phyloP scores from a whole-genome alignment of 768 basidiomycete genomes.

The Podaxis rugospora region DNA sequence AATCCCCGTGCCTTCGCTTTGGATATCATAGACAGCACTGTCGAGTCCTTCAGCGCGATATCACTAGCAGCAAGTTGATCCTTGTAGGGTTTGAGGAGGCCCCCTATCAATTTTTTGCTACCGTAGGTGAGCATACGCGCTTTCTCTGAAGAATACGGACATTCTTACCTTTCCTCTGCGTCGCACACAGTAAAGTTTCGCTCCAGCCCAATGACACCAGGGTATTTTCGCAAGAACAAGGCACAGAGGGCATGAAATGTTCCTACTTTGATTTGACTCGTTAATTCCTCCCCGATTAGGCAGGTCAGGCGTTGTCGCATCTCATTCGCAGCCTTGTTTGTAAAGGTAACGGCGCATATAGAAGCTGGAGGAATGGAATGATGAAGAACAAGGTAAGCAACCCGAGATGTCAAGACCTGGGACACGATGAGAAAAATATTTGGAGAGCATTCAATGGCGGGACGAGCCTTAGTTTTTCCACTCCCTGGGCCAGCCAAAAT shows the following conservation, averaged over 20 bases:
- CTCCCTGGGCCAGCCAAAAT: constrained; percentile 79
- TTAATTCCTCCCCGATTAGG: constrained; percentile 59
- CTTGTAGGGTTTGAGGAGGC: constrained; percentile 53
- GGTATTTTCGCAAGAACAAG: constrained; percentile 64
- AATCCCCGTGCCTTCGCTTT: constrained; percentile 69
- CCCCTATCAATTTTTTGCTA: constrained; percentile 66
- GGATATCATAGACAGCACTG: constrained; percentile 61
- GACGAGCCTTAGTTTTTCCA: constrained; percentile 59
- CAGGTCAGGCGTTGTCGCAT: constrained; percentile 69
- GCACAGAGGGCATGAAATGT: constrained; percentile 81
- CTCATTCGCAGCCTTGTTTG: constrained; percentile 87
- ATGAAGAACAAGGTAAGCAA: constrained; percentile 58
- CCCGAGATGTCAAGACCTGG: constrained; percentile 62
- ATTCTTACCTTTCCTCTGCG: constrained; percentile 65
- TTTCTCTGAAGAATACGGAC: not conserved
- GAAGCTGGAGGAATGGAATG: constrained; percentile 47
- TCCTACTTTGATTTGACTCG: constrained; percentile 57
- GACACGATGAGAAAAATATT: not conserved
- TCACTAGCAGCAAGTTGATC: constrained; percentile 41
- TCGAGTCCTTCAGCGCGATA: constrained; percentile 50
- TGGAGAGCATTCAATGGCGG: not conserved
- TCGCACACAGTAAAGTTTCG: constrained; percentile 83
- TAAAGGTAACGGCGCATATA: constrained; percentile 83
- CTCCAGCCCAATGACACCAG: constrained; percentile 49
- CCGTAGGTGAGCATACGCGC: not conserved